phyloP scores from a whole-genome alignment of 208 protist genomes.

The Trypanosoma mega region DNA sequence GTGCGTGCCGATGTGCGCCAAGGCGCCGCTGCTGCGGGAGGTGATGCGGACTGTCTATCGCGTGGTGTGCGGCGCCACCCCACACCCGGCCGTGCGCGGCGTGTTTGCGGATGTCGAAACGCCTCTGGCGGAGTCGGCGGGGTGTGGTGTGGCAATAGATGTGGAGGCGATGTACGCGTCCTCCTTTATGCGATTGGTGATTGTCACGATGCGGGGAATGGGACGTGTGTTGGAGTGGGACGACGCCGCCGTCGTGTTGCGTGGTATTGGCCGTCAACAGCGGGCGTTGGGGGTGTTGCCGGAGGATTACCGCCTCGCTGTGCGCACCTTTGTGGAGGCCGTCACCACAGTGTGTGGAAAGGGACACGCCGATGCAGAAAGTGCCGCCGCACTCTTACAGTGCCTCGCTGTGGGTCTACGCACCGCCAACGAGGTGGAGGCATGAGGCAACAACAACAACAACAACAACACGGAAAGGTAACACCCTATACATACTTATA shows the following conservation, averaged over 20 bases:
- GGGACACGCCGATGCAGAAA: slow-evolving; percentile 48
- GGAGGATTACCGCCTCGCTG: slow-evolving; percentile 78
- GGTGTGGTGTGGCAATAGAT: slow-evolving; percentile 13
- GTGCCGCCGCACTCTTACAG: slow-evolving; percentile 63
- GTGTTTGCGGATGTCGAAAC: slow-evolving; percentile 68
- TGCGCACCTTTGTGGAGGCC: slow-evolving; percentile 66
- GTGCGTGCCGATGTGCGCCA: slow-evolving; percentile 58
- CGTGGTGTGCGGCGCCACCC: slow-evolving; percentile 43
- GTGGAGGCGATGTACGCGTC: slow-evolving; percentile 62
- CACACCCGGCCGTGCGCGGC: slow-evolving; percentile 64
- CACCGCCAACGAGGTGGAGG: background rate
- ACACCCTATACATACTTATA: background rate
- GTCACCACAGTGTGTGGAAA: slow-evolving; percentile 57
- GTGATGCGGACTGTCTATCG: slow-evolving; percentile 75
- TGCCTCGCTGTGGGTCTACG: slow-evolving; percentile 66
- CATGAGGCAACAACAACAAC: background rate
- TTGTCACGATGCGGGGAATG: slow-evolving; percentile 60
- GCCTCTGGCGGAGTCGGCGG: background rate
- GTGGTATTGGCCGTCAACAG: slow-evolving; percentile 56
- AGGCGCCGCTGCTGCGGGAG: slow-evolving; percentile 77
- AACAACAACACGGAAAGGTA: background rate
- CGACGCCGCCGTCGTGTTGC: slow-evolving; percentile 46
- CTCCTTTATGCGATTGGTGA: slow-evolving; percentile 75
- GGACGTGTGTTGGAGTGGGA: slow-evolving; percentile 41
- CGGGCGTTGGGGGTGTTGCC: slow-evolving; percentile 46